These are phyloP conservation scores for Ettlia oleoabundans DNA, from an alignment of 139 green algal genomes.

Conservation along the genomic window DNA sequence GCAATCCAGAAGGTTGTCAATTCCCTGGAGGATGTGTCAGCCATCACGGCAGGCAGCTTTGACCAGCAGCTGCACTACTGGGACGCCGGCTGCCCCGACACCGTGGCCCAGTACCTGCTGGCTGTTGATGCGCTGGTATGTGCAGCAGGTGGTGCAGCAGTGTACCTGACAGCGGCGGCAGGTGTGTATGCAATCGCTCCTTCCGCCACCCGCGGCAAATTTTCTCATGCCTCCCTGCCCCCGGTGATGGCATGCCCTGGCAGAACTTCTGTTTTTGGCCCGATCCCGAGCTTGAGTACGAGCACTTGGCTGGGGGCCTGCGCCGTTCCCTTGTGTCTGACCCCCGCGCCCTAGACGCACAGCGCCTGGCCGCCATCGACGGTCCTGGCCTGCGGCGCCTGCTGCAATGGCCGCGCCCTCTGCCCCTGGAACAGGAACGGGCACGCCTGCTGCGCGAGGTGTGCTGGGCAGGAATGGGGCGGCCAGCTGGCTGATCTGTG, in stretches of 20 bases:
- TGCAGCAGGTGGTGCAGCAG: too few species aligned
- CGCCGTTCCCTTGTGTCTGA: slow-evolving; percentile 63
- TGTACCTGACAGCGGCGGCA: too few species aligned
- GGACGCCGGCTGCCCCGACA: slow-evolving; percentile 45
- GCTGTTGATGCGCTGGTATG: slow-evolving; percentile 93
- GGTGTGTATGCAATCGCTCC: too few species aligned
- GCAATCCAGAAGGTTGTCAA: not conserved
- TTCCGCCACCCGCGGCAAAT: too few species aligned
- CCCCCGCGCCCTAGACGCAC: slow-evolving; percentile 53
- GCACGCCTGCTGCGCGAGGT: slow-evolving; percentile 86
- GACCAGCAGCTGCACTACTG: slow-evolving; percentile 67
- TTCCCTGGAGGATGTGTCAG: not conserved
- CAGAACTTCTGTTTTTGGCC: slow-evolving; percentile 99
- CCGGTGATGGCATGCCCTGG: too few species aligned
- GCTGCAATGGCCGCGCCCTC: slow-evolving; percentile 55
- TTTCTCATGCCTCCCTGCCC: too few species aligned
- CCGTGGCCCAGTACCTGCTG: slow-evolving; percentile 89
- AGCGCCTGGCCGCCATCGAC: slow-evolving; percentile 53
- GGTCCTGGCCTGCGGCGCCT: slow-evolving; percentile 50
- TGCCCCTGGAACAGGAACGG: slow-evolving; percentile 88
- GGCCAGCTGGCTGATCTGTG: not conserved
- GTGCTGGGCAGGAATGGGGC: too few species aligned
- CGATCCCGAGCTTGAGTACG: slow-evolving; percentile 88
- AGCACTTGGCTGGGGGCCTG: slow-evolving; percentile 82
- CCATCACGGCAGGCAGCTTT: not conserved